Evolutionary conservation across 1,139 yeast species (phyloP), one percentile per base, ranked within the genome.

Genomic region (Debaryomycetaceae sp.): DNA sequence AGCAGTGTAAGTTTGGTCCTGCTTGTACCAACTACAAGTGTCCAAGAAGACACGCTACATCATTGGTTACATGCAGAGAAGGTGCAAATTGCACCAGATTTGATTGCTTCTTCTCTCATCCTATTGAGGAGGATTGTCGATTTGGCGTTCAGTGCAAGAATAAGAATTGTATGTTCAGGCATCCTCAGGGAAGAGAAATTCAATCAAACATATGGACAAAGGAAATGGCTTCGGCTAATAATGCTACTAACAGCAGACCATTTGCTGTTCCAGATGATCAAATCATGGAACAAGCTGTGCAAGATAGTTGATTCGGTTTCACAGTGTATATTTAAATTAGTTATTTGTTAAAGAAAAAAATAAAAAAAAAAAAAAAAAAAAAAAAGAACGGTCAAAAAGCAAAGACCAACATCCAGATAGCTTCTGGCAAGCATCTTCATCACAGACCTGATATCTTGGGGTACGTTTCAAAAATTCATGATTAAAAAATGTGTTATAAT

Each of bases 61-160:
- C 87, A 11, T 72, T 78, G 14, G 80, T 83, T 33, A 69, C 86
- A 49, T 89, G 97, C 63, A 87, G 96, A 61, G 87, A 83, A 39
- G 97, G 97, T 34, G 77, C 80, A 17, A 74, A 74, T 42, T 89
- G 97, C 68, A 76, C 80, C 27, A 81, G 96, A 64, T 72, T 81
- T 42, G 95, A 89, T 63, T 89, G 97, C 68, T 75, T 79, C 41
- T 89, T 87, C 63, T 76, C 85, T 22, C 97, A 89, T 64, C 96
- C 96, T 38, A 68, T 87, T 41, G 75, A 76, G 50, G 91, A 86
- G 58, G 83, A 78, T 43, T 89, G 97, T 69, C 85, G 87, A 55
- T 89, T 83, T 65, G 95, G 90, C 13, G 71, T 72, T 46, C 79
- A 80, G 51, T 89, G 97, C 68, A 78, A 76, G 51, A 87, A 87